A percentile compares a stretch with the other conserved stretches of the same genome.
phyloP scores from a whole-genome alignment of 1,284 basidiomycete species.

The Cystobasidium slooffiae region DNA sequence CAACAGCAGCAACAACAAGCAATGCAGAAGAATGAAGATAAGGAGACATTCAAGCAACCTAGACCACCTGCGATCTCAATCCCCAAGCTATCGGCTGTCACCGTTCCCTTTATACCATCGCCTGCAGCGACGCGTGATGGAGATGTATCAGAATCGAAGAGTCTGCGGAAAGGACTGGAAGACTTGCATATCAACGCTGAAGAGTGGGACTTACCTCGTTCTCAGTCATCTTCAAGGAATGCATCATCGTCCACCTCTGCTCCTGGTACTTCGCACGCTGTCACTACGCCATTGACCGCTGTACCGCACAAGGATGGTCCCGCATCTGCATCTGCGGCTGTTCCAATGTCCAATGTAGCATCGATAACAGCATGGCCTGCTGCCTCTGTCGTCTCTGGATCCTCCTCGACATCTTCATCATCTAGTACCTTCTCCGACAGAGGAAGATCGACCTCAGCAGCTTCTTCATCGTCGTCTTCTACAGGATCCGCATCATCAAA shows the following conservation, averaged over 20 bases:
- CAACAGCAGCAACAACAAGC: background rate
- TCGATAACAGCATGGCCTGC: no score
- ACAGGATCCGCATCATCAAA: background rate
- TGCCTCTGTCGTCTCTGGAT: background rate
- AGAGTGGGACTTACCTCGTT: slow-evolving; percentile 18
- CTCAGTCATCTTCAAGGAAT: background rate
- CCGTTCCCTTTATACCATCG: background rate
- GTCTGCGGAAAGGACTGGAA: background rate
- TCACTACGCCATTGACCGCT: slow-evolving; percentile 11
- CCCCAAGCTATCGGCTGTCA: background rate
- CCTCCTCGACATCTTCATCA: background rate
- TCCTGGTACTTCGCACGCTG: slow-evolving; percentile 8
- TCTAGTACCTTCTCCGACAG: slow-evolving; percentile 13
- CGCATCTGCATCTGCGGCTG: background rate
- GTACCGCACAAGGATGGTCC: slow-evolving; percentile 17
- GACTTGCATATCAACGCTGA: slow-evolving; percentile 8
- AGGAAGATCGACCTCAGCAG: slow-evolving; percentile 10
- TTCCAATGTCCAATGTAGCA: no score
- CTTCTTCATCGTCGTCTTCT: slow-evolving; percentile 12
- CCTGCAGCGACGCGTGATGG: background rate
- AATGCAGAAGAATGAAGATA: background rate
- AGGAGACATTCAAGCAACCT: slow-evolving; percentile 13
- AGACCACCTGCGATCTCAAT: slow-evolving; percentile 5
- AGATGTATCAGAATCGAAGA: background rate
- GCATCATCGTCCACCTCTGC: background rate